phyloP scores from a whole-genome alignment of 1,284 basidiomycete species.

The Trichosporon ovoides region DNA sequence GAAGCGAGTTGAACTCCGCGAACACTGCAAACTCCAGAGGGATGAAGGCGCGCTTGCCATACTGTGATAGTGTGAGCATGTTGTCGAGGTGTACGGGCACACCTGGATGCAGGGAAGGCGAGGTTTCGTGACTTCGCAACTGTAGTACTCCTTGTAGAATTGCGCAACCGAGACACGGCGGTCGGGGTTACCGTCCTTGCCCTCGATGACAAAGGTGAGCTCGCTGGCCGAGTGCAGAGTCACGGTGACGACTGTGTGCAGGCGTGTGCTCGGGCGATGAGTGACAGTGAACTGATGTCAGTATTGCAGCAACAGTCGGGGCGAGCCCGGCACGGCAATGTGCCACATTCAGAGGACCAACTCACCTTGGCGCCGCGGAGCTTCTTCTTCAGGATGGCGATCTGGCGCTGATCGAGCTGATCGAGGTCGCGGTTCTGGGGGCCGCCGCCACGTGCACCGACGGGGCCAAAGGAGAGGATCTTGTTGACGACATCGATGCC shows the following conservation, averaged over 20 bases:
- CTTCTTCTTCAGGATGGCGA: conserved; percentile 30
- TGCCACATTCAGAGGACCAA: background rate
- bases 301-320: background rate
- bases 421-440: conserved; percentile 10
- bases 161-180: conserved; percentile 32
- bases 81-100: background rate
- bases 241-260: conserved; percentile 36
- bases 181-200: conserved; percentile 28
- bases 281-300: conserved; percentile 33
- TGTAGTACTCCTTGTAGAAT: conserved; percentile 44
- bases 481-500: conserved; percentile 38
- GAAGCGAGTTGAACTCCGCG: conserved; percentile 41
- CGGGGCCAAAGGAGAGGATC: conserved; percentile 23
- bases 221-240: conserved; percentile 30
- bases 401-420: conserved; percentile 20
- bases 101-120: conserved; percentile 43
- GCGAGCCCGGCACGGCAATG: no score
- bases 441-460: conserved; percentile 19
- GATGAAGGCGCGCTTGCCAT: conserved; percentile 35
- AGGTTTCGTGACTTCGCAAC: conserved; percentile 27
- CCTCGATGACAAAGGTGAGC: conserved; percentile 34
- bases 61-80: conserved; percentile 22
- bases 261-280: conserved; percentile 32
- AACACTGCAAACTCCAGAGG: conserved; percentile 43
- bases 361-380: conserved; percentile 35